Evolutionary conservation across 768 basidiomycete genomes (phyloP).

Genomic region (Vararia minispora): DNA sequence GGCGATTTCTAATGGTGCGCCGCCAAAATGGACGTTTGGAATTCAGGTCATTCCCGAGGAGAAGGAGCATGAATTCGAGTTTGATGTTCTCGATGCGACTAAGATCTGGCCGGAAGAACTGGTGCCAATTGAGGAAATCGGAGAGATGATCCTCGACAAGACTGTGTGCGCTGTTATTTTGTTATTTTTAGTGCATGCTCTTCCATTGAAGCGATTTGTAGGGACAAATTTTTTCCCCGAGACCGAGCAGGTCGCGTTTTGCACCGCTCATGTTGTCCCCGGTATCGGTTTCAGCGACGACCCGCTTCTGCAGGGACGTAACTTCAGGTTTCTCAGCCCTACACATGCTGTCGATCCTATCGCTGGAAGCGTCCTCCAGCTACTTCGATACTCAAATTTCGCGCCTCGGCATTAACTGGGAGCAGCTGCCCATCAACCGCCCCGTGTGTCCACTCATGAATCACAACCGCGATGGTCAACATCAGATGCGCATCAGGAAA

Average conservation of each 20-base stretch:
- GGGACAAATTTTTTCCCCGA: slow-evolving; percentile 82
- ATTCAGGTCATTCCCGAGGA: slow-evolving; percentile 64
- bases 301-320: slow-evolving; percentile 73
- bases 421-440: slow-evolving; percentile 77
- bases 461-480: slow-evolving; percentile 51
- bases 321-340: too few relatives aligned
- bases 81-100: slow-evolving; percentile 80
- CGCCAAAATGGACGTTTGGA: slow-evolving; percentile 70
- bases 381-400: slow-evolving; percentile 82
- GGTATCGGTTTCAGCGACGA: slow-evolving; percentile 58
- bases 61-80: slow-evolving; percentile 73
- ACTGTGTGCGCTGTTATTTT: too few relatives aligned
- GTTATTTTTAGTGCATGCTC: too few relatives aligned
- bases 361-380: too few relatives aligned
- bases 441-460: slow-evolving; percentile 69
- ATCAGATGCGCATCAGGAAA: slow-evolving; percentile 45
- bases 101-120: slow-evolving; percentile 80
- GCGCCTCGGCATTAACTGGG: slow-evolving; percentile 73
- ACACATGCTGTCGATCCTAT: too few relatives aligned
- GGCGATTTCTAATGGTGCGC: slow-evolving; percentile 62
- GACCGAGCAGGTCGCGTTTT: slow-evolving; percentile 85
- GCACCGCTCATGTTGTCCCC: slow-evolving; percentile 51
- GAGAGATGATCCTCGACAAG: slow-evolving; percentile 57
- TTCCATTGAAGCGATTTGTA: too few relatives aligned
- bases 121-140: slow-evolving; percentile 68